Percentiles rank a stretch among this genome's conserved stretches.
Conservation (phyloP, 129 eudicot genomes). For the Ambrosia artemisiifolia region DNA sequence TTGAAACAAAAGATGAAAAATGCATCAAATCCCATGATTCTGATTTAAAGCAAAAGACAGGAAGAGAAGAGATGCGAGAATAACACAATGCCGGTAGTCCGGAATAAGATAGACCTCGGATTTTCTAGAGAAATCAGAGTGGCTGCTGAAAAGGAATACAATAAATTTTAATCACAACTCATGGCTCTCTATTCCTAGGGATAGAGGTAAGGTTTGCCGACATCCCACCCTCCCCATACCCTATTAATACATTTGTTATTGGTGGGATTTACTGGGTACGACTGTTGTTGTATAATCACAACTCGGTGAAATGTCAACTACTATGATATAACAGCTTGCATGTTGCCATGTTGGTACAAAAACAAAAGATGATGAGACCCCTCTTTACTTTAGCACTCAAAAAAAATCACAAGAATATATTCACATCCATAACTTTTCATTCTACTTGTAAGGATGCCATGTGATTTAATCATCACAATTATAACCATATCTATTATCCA, state of each 20-base stretch:
- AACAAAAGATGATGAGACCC: conserved; percentile 5
- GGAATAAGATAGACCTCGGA: conserved; percentile 12
- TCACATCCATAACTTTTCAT: neutral
- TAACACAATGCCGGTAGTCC: neutral
- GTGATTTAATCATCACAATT: conserved; percentile 9
- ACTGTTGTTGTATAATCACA: neutral
- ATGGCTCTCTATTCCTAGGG: neutral
- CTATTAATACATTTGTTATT: too few species aligned
- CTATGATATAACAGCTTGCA: neutral
- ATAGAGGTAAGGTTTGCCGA: too few species aligned
- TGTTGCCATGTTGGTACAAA: conserved; percentile 6
- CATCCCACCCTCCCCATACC: too few species aligned
- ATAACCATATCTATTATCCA: conserved; percentile 13
- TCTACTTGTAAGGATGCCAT: conserved; percentile 16
- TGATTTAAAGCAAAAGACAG: conserved; percentile 8
- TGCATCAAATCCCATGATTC: conserved; percentile 20
- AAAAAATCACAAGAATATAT: conserved; percentile 17
- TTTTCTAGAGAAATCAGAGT: conserved; percentile 10
- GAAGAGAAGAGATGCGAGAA: conserved; percentile 23
- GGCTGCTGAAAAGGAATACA: conserved; percentile 10
- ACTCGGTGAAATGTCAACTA: neutral
- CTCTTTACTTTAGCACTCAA: conserved; percentile 1
- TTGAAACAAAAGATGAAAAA: conserved; percentile 15
- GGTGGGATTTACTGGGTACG: too few species aligned
- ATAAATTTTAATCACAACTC: neutral